Evolutionary conservation across 2,329 filamentous ascomycete species (phyloP), one percentile per base, ranked within the genome.

Genomic region (Gremmenia infestans): DNA sequence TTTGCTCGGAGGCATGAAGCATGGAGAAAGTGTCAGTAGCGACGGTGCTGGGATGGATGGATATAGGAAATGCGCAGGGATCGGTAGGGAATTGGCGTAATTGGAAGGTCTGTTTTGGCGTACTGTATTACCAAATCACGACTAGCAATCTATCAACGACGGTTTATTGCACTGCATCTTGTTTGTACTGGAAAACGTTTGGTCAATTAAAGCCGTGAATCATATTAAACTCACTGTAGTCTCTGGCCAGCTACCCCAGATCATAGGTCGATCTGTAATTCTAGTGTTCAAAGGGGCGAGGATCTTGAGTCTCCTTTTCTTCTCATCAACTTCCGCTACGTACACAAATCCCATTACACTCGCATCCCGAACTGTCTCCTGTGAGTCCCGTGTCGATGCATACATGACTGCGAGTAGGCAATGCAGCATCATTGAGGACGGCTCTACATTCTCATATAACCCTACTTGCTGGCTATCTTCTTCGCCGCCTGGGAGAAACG

Each of bases 341-440:
- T 96, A 97, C 32, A 97, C 81, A 68, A 96, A 99, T 0, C 94
- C 94, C 81, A 95, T 88, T 32, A 97, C 86, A 54, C 87, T 88
- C 7, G 91, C 85, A 64, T 92, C 87, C 12, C 90, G 82, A 46
- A 97, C 85, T 1, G 83, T 81, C 48, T 89, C 85, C 6, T 87
- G 81, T 0, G 81, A 75, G 58, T 94, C 91, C 48, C 81, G 85
- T 0, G 82, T 73, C 2, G 82, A 80, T 47, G 88, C 91, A 68
- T 91, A 85, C 72, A 95, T 91, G 52, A 99, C 86, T 0, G 93
- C 91, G 8, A 97, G 76, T 0, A 96, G 80, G 69, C 87, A 89
- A 67, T 96, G 91, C 60, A 90, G 82, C 73, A 97, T 84, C 23
- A 81, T 77, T 1, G 82, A 74, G 1, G 83, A 83, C 0, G 87